Conservation (phyloP, 805 yeast species). For the Metschnikowia vanudenii region DNA sequence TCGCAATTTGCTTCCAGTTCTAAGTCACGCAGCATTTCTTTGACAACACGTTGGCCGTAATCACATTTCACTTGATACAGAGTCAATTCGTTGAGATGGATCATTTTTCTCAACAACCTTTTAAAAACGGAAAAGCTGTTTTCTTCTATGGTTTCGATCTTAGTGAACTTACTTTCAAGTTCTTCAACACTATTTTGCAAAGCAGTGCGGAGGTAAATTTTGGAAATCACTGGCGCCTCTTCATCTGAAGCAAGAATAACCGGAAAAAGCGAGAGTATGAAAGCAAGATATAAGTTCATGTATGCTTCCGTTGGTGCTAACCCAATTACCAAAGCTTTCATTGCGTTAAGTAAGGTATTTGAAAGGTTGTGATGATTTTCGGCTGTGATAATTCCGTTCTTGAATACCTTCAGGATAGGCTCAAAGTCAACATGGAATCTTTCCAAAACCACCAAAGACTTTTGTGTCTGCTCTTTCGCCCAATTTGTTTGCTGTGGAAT, state of each 20-base stretch:
- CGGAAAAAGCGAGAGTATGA: neutral
- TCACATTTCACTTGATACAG: neutral
- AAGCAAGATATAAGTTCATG: neutral
- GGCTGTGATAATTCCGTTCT: neutral
- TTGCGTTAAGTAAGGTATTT: neutral
- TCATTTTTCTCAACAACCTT: neutral
- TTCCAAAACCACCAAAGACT: neutral
- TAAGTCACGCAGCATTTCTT: neutral
- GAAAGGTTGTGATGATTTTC: neutral
- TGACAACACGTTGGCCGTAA: neutral
- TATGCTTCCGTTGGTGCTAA: neutral
- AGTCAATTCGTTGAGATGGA: neutral
- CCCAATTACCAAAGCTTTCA: neutral
- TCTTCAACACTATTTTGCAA: neutral
- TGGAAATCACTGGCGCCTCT: neutral
- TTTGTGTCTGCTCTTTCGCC: neutral
- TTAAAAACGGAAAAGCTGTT: neutral
- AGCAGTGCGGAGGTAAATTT: neutral
- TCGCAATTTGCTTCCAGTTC: neutral
- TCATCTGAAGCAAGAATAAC: neutral
- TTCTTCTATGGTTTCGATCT: neutral
- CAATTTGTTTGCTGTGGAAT: neutral
- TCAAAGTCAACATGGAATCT: neutral
- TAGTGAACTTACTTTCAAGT: neutral
- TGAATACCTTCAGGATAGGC: neutral